Conservation (phyloP, 257 asterid genomes). For the Coffea canephora region DNA sequence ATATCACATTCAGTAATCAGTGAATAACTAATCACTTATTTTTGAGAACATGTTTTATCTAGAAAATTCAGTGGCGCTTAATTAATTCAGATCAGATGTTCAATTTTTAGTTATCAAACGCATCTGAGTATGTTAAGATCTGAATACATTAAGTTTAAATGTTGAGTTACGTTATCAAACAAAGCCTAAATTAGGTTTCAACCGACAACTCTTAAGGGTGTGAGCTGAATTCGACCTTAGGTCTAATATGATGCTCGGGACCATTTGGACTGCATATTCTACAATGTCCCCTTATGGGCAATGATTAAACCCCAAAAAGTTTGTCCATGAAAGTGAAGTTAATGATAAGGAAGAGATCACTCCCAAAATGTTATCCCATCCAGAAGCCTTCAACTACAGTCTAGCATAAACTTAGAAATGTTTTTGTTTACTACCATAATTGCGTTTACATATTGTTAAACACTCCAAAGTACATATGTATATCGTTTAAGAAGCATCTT, state of each 20-base stretch:
- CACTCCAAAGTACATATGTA: background rate
- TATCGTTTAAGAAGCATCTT: too few relatives aligned
- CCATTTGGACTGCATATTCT: background rate
- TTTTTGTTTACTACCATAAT: background rate
- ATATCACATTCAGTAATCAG: too few relatives aligned
- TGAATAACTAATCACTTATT: too few relatives aligned
- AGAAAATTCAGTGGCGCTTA: too few relatives aligned
- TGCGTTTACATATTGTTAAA: background rate
- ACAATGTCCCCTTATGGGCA: background rate
- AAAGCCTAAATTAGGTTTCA: background rate
- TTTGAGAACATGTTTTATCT: too few relatives aligned
- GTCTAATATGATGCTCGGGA: background rate
- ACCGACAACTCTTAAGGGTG: background rate
- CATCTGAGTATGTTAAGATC: too few relatives aligned
- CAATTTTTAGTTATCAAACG: too few relatives aligned
- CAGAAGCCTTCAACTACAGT: background rate
- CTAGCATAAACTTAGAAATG: background rate
- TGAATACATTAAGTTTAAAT: too few relatives aligned
- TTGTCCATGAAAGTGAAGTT: background rate
- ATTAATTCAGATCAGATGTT: too few relatives aligned
- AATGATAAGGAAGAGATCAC: background rate
- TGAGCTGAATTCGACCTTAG: background rate
- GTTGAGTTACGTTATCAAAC: too few relatives aligned
- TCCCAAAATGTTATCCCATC: background rate
- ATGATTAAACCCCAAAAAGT: background rate